Evolutionary conservation across 78 protist genomes (phyloP).

Genomic region (Dictyostelium brefeldianum): DNA sequence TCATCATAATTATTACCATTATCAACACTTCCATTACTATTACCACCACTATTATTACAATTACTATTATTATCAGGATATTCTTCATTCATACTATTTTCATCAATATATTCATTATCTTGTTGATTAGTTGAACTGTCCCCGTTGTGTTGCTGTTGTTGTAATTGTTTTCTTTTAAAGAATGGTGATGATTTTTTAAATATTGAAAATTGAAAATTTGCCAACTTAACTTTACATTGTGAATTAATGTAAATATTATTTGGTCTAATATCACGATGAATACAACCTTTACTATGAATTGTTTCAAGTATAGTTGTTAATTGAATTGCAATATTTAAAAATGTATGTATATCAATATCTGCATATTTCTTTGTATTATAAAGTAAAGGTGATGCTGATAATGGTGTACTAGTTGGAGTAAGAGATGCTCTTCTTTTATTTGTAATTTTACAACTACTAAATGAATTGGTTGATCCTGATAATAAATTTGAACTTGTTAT

Average conservation of each 20-base stretch:
- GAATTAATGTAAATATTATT: constrained; percentile 36
- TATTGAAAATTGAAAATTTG: constrained; percentile 63
- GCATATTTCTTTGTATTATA: constrained; percentile 16
- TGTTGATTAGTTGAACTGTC: background rate
- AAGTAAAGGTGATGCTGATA: constrained; percentile 46
- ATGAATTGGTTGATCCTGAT: background rate
- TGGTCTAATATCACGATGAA: constrained; percentile 68
- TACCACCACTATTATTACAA: background rate
- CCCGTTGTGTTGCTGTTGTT: background rate
- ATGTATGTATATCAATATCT: constrained; percentile 49
- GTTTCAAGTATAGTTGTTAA: constrained; percentile 35
- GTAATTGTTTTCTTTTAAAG: background rate
- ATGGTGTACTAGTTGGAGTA: constrained; percentile 40
- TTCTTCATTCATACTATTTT: background rate
- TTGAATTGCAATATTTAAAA: constrained; percentile 53
- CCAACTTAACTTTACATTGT: constrained; percentile 17
- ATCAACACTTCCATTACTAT: too few relatives aligned
- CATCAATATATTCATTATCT: background rate
- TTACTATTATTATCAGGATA: background rate
- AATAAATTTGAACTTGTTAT: background rate
- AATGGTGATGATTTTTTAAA: constrained; percentile 18
- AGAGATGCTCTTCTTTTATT: constrained; percentile 11
- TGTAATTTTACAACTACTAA: background rate
- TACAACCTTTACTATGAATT: constrained; percentile 60
- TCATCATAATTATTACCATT: background rate